These are phyloP conservation scores for Septoria linicola DNA, from an alignment of 2,329 filamentous ascomycete species.

Conservation along the genomic window DNA sequence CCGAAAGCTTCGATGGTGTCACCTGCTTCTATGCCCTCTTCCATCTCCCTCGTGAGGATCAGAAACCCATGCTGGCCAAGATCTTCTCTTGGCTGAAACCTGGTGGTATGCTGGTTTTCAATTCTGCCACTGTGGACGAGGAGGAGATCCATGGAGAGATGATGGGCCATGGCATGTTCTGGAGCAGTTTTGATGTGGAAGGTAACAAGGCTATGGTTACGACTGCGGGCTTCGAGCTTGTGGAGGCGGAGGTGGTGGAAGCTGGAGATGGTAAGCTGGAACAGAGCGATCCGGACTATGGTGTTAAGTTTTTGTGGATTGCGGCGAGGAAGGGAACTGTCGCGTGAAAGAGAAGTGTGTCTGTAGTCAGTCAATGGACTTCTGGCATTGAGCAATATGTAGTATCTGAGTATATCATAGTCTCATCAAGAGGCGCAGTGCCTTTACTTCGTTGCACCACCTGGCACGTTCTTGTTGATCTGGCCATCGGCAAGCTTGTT, in stretches of 20 bases:
- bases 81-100: conserved; percentile 27
- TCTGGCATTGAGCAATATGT: neutral
- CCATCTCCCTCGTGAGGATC: conserved; percentile 31
- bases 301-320: conserved; percentile 31
- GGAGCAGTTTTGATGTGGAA: conserved; percentile 36
- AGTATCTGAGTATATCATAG: neutral
- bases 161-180: conserved; percentile 32
- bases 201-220: conserved; percentile 39
- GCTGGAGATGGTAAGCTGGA: conserved; percentile 27
- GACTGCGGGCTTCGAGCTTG: conserved; percentile 38
- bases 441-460: conserved; percentile 16
- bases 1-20: conserved; percentile 23
- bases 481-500: conserved; percentile 29
- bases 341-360: neutral
- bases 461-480: conserved; percentile 29
- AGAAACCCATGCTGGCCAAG: conserved; percentile 24
- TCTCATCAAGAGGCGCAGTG: neutral
- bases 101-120: conserved; percentile 27
- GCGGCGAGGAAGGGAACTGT: conserved; percentile 21
- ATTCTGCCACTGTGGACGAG: conserved; percentile 28
- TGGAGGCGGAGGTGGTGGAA: conserved; percentile 21
- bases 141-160: conserved; percentile 32
- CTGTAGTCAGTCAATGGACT: neutral
- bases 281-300: conserved; percentile 28
- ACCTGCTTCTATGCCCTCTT: conserved; percentile 30